Percentiles rank a stretch among this genome's conserved stretches.
Evolutionary conservation across 2,329 filamentous ascomycete genomes (phyloP).

Genomic region (Venturia asperata): DNA sequence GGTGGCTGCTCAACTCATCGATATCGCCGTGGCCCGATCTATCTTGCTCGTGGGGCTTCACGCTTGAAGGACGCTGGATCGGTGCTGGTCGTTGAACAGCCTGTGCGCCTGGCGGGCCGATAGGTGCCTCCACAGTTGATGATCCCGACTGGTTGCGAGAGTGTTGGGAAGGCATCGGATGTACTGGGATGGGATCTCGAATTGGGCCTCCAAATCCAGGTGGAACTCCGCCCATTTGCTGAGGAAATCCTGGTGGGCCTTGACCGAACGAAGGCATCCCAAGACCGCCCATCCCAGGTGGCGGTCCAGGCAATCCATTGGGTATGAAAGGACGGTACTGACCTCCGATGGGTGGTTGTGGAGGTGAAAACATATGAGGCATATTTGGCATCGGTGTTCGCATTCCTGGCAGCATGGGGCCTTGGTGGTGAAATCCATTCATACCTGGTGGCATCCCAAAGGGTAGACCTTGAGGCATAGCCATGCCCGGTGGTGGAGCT

Average conservation of each 20-base stretch:
- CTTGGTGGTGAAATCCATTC: slow-evolving; percentile 45
- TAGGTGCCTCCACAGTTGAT: slow-evolving; percentile 51
- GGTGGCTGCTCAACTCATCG: slow-evolving; percentile 67
- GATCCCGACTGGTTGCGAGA: slow-evolving; percentile 69
- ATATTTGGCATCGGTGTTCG: slow-evolving; percentile 45
- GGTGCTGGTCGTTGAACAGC: slow-evolving; percentile 77
- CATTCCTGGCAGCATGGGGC: slow-evolving; percentile 48
- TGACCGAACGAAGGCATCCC: slow-evolving; percentile 51
- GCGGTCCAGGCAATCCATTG: slow-evolving; percentile 44
- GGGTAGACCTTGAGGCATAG: slow-evolving; percentile 44
- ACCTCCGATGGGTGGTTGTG: slow-evolving; percentile 44
- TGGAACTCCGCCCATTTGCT: slow-evolving; percentile 31
- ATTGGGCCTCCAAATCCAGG: slow-evolving; percentile 17
- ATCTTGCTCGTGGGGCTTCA: slow-evolving; percentile 45
- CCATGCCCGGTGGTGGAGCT: slow-evolving; percentile 50
- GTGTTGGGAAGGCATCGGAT: slow-evolving; percentile 39
- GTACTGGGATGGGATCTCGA: slow-evolving; percentile 8
- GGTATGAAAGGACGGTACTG: slow-evolving; percentile 50
- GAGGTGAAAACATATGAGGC: slow-evolving; percentile 48
- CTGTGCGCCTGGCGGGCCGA: slow-evolving; percentile 45
- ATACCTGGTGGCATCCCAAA: slow-evolving; percentile 43
- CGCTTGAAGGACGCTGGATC: slow-evolving; percentile 79
- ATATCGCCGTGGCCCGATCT: slow-evolving; percentile 46
- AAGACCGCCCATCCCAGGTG: slow-evolving; percentile 55
- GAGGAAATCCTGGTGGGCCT: slow-evolving; percentile 50